phyloP scores from a whole-genome alignment of 805 yeast genomes.

The Metschnikowia proteae region DNA sequence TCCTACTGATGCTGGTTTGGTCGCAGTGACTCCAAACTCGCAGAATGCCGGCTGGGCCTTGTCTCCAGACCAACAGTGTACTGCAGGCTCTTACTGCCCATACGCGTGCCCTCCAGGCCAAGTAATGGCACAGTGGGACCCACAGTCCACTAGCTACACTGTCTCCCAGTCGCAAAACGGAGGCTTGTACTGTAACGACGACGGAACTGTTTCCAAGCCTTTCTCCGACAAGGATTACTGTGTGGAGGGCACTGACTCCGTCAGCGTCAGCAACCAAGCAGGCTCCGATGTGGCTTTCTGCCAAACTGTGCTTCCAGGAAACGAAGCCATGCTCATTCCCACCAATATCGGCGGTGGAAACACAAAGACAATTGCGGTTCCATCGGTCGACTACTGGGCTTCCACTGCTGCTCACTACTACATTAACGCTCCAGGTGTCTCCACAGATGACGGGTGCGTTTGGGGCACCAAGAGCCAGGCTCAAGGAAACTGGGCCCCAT shows the following conservation, averaged over 20 bases:
- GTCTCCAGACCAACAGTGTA: slow-evolving; percentile 68
- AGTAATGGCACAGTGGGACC: slow-evolving; percentile 87
- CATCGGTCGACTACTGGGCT: slow-evolving; percentile 82
- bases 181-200: slow-evolving; percentile 71
- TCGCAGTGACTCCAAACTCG: slow-evolving; percentile 56
- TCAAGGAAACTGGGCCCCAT: slow-evolving; percentile 89
- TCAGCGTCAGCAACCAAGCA: slow-evolving; percentile 57
- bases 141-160: slow-evolving; percentile 62
- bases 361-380: slow-evolving; percentile 67
- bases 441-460: slow-evolving; percentile 69
- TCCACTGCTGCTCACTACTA: slow-evolving; percentile 84
- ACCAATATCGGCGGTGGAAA: slow-evolving; percentile 55
- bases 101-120: slow-evolving; percentile 90
- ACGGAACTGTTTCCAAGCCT: slow-evolving; percentile 66
- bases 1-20: slow-evolving; percentile 66
- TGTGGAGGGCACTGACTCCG: slow-evolving; percentile 73
- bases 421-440: slow-evolving; percentile 78
- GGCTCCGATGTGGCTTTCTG: slow-evolving; percentile 71
- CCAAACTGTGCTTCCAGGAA: slow-evolving; percentile 91
- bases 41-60: slow-evolving; percentile 84
- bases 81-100: slow-evolving; percentile 80
- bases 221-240: slow-evolving; percentile 59
- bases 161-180: slow-evolving; percentile 81
- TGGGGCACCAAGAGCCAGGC: slow-evolving; percentile 76
- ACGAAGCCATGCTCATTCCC: slow-evolving; percentile 92